Evolutionary conservation across 495 filamentous ascomycete species (phyloP).

Genomic region (Chaetomium fimeti): DNA sequence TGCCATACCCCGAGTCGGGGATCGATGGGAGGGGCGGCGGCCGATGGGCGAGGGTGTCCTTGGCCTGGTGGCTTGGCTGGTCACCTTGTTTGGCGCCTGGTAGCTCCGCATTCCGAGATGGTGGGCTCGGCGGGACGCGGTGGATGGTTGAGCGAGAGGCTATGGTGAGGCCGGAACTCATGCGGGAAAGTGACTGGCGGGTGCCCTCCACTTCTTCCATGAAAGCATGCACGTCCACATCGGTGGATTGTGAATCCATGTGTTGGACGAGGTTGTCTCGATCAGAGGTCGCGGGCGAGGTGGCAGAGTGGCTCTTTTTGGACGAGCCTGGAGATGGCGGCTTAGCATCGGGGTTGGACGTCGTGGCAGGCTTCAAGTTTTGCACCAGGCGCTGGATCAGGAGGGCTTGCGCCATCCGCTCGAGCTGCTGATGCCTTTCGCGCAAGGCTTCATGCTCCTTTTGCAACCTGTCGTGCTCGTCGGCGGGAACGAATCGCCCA

Average conservation of each 20-base stretch:
- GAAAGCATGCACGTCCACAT: conserved; percentile 34
- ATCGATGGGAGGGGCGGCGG: conserved; percentile 21
- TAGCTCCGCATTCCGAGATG: conserved; percentile 17
- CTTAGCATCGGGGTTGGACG: neutral
- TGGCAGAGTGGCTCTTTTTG: neutral
- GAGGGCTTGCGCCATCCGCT: conserved; percentile 23
- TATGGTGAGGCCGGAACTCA: conserved; percentile 30
- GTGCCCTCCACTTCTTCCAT: conserved; percentile 36
- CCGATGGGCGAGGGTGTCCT: conserved; percentile 9
- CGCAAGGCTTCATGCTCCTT: conserved; percentile 26
- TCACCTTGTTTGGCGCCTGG: neutral
- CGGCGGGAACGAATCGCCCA: conserved; percentile 13
- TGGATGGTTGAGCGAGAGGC: conserved; percentile 32
- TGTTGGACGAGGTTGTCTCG: conserved; percentile 31
- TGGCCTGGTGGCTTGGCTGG: conserved; percentile 5
- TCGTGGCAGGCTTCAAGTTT: conserved; percentile 2
- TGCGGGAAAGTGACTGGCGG: conserved; percentile 29
- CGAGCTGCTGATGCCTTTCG: conserved; percentile 26
- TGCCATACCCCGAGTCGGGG: conserved; percentile 34
- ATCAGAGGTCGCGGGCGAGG: conserved; percentile 18
- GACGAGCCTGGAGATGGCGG: neutral
- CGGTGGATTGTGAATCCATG: conserved; percentile 35
- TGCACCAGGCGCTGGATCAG: conserved; percentile 15
- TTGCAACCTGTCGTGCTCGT: conserved; percentile 27
- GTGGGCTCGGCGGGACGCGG: conserved; percentile 34